A percentile compares a stretch with the other conserved stretches of the same genome.
Evolutionary conservation across 2,329 filamentous ascomycete species (phyloP).

Genomic region (Trichoderma oligosporum): DNA sequence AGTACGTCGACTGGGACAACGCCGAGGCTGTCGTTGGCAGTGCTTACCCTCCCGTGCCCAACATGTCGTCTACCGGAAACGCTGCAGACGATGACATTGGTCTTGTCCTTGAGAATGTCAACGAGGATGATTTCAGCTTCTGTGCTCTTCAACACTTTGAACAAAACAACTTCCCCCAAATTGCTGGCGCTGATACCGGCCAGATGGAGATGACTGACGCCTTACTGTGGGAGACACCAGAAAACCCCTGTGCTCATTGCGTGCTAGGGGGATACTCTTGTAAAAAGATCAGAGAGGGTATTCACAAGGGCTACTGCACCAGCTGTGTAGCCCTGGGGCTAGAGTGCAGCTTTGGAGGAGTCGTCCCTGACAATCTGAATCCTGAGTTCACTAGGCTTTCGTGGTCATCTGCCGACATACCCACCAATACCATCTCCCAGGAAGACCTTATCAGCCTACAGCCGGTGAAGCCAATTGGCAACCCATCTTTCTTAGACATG

Average conservation of each 20-base stretch:
- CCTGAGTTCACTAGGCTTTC: conserved; percentile 36
- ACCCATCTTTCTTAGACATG: conserved; percentile 29
- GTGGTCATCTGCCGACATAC: conserved; percentile 36
- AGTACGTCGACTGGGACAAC: conserved; percentile 62
- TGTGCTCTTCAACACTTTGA: conserved; percentile 56
- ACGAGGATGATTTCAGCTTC: conserved; percentile 58
- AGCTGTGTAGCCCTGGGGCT: conserved; percentile 58
- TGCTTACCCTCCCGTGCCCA: conserved; percentile 31
- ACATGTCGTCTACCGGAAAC: conserved; percentile 36
- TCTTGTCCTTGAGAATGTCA: conserved; percentile 52
- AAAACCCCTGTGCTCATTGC: conserved; percentile 52
- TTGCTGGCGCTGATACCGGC: not conserved
- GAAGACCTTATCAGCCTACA: conserved; percentile 28
- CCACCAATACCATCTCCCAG: conserved; percentile 35
- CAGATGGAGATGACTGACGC: not conserved
- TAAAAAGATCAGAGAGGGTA: conserved; percentile 58
- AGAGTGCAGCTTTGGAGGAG: conserved; percentile 53
- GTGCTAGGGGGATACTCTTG: conserved; percentile 52
- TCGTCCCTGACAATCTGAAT: conserved; percentile 33
- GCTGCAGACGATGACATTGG: conserved; percentile 43
- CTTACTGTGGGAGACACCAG: conserved; percentile 40
- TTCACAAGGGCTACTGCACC: conserved; percentile 58
- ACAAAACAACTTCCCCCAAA: conserved; percentile 29
- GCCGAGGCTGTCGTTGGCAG: conserved; percentile 39
- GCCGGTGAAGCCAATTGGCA: conserved; percentile 26